Percentiles rank a stretch among this genome's conserved stretches.
Conservation (phyloP, 148 eudicot genomes). For the Gaultheria prostrata region DNA sequence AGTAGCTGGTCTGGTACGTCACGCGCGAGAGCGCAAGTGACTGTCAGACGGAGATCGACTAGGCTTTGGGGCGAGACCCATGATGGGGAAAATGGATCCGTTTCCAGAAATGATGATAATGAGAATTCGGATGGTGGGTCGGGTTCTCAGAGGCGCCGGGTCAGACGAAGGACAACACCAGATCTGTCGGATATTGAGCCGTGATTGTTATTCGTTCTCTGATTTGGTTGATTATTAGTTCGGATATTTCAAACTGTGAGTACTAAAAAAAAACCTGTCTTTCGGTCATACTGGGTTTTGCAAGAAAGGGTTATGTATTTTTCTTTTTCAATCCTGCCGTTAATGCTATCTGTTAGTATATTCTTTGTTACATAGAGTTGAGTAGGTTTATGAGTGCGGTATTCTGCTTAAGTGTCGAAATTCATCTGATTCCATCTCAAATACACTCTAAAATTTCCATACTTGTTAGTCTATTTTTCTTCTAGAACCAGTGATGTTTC, state of each 20-base stretch:
- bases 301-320: not conserved
- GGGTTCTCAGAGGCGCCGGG: conserved; percentile 37
- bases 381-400: not conserved
- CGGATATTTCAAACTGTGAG: conserved; percentile 15
- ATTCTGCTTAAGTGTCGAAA: not conserved
- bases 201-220: conserved; percentile 10
- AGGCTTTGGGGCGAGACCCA: conserved; percentile 75
- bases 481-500: not conserved
- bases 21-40: conserved; percentile 50
- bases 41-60: conserved; percentile 57
- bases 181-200: conserved; percentile 26
- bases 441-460: not conserved
- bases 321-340: no score
- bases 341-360: no score
- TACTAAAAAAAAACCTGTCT: not conserved
- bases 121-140: conserved; percentile 56
- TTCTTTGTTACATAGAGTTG: no score
- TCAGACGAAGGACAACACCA: conserved; percentile 35
- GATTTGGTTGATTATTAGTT: not conserved
- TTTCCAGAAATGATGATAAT: conserved; percentile 41
- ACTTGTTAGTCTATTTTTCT: not conserved
- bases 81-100: conserved; percentile 48
- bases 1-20: conserved; percentile 65
- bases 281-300: not conserved
- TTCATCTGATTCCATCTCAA: not conserved